A percentile compares a stretch with the other conserved stretches of the same genome.
phyloP scores from a whole-genome alignment of 169 alveolate species.

The Cryptosporidium andersoni region DNA sequence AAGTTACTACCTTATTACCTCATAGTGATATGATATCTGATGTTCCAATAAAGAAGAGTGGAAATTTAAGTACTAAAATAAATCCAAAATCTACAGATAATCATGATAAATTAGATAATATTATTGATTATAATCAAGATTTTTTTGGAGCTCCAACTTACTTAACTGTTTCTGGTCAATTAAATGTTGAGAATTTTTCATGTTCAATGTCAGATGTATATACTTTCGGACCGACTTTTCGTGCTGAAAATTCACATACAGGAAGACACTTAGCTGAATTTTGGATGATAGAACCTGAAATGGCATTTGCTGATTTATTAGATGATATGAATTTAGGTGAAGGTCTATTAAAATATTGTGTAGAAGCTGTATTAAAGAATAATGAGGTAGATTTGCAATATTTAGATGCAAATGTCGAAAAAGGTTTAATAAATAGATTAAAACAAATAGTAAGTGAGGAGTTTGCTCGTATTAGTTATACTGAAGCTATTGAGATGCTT shows the following conservation, averaged over 20 bases:
- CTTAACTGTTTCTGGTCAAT: constrained; percentile 98
- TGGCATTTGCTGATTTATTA: constrained; percentile 92
- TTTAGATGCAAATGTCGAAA: constrained; percentile 86
- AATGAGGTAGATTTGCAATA: constrained; percentile 90
- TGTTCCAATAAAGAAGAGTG: constrained; percentile 4
- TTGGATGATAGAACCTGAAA: constrained; percentile 99
- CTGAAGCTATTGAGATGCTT: constrained; percentile 93
- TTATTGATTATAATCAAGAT: constrained; percentile 89
- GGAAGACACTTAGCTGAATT: constrained; percentile 97
- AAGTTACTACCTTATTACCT: constrained; percentile 91
- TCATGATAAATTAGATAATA: constrained; percentile 73
- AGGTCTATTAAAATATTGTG: constrained; percentile 92
- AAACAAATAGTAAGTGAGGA: constrained; percentile 84
- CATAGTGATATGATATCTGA: background rate
- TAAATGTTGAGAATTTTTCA: constrained; percentile 92
- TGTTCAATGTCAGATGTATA: constrained; percentile 96
- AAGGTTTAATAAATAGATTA: constrained; percentile 89
- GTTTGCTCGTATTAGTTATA: constrained; percentile 94
- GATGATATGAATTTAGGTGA: constrained; percentile 97
- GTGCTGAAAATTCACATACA: constrained; percentile 99
- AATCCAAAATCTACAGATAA: constrained; percentile 8
- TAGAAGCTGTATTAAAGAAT: constrained; percentile 89
- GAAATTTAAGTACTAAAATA: background rate
- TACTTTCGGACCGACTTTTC: constrained; percentile 99
- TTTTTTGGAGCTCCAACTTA: constrained; percentile 95